phyloP scores from a whole-genome alignment of 164 flowering plant species.

The Santalum album region DNA sequence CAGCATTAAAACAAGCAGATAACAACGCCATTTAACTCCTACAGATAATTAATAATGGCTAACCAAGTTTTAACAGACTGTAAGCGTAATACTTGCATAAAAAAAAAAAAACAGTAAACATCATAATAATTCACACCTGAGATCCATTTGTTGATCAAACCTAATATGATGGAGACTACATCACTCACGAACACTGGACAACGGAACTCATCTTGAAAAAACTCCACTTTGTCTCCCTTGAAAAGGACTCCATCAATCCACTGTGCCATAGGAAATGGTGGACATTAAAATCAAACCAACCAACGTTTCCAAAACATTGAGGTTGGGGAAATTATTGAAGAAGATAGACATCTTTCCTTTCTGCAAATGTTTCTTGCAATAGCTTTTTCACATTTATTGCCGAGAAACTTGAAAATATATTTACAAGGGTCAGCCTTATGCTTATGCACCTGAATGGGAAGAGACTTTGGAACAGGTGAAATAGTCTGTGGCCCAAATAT shows the following conservation, averaged over 20 bases:
- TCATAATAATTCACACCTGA: conserved; percentile 38
- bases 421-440: background rate
- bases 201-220: conserved; percentile 83
- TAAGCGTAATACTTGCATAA: too few species aligned
- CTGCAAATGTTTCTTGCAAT: too few species aligned
- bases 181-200: conserved; percentile 86
- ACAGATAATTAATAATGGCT: too few species aligned
- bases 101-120: background rate
- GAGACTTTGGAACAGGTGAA: conserved; percentile 77
- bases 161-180: conserved; percentile 48
- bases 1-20: too few species aligned
- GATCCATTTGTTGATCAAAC: conserved; percentile 47
- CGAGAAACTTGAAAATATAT: too few species aligned
- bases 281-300: background rate
- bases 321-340: too few species aligned
- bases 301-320: background rate
- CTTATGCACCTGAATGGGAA: conserved; percentile 73
- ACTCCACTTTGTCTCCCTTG: conserved; percentile 51
- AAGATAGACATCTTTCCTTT: too few species aligned
- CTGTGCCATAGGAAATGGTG: conserved; percentile 24
- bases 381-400: too few species aligned
- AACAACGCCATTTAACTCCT: too few species aligned
- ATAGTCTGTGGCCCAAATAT: conserved; percentile 81
- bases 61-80: too few species aligned
- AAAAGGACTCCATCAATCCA: conserved; percentile 82